Evolutionary conservation across 2,329 filamentous ascomycete species (phyloP), one percentile per base, ranked within the genome.

Genomic region (Fusarium ambrosium): DNA sequence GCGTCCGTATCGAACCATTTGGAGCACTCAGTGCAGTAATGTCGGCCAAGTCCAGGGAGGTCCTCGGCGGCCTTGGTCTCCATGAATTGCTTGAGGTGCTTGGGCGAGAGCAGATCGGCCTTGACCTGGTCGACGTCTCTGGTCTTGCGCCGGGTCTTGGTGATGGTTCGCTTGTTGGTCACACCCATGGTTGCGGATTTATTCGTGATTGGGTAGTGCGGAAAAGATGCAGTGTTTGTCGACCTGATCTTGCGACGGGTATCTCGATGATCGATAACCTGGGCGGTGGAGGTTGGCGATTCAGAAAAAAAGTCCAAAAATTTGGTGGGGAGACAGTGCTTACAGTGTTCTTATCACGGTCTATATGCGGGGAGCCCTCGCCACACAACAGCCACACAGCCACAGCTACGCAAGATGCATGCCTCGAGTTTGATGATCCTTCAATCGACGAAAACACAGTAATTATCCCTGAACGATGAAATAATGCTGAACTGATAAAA

Each of bases 111-210:
- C 66, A 98, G 85, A 83, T 99, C 97, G 75, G 92, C 91, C 81
- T 95, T 92, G 83, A 98, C 91, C 85, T 98, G 95, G 84, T 99
- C 97, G 80, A 98, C 88, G 84, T 97, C 96, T 84, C 97, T 97
- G 80, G 89, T 91, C 80, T 91, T 90, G 73, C 93, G 89, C 83
- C 94, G 90, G 4, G 93, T 95, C 85, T 95, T 95, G 66, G 90
- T 91, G 73, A 91, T 87, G n/a, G 90, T 92, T 55, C 88, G 86
- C 81, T 92, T 92, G 75, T 90, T 90, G 34, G 88, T 86, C 71
- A 93, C 89, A 55, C 92, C 93, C 93, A 95, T 95, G 14, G 14
- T 76, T 55, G 27, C 37, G 37, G 29, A 24, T 58, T 37, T 24
- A 6, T 20, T 13, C 36, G 22, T 29, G 29, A 13, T 5, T 43